Evolutionary conservation across 106 monocot genomes (phyloP).

Genomic region (Acorus calamus): DNA sequence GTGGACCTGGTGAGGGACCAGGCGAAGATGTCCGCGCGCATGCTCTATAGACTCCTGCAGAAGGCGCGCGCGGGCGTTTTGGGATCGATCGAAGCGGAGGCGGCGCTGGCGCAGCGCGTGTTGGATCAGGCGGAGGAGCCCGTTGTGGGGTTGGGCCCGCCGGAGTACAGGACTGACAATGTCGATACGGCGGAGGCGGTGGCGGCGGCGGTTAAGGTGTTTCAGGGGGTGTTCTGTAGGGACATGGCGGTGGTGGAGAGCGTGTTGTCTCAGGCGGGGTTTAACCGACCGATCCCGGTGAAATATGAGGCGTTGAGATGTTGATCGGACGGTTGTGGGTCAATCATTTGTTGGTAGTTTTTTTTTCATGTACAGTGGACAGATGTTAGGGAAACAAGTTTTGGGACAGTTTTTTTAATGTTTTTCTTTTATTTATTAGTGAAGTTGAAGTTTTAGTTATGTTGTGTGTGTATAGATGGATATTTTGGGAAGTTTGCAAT

Average conservation of each 20-base stretch:
- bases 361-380: no score
- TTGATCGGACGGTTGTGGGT: no score
- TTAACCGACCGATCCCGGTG: background rate
- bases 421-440: no score
- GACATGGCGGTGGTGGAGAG: constrained; percentile 3
- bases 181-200: background rate
- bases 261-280: background rate
- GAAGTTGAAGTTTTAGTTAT: no score
- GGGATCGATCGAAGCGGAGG: constrained; percentile 23
- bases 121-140: background rate
- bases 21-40: constrained; percentile 78
- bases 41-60: constrained; percentile 68
- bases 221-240: constrained; percentile 4
- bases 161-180: background rate
- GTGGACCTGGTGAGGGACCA: constrained; percentile 60
- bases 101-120: background rate
- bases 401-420: no score
- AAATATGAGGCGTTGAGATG: constrained; percentile 4
- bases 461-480: no score
- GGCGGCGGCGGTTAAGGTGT: background rate
- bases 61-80: constrained; percentile 65
- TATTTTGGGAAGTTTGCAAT: no score
- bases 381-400: no score
- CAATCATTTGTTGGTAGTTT: background rate
- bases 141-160: no score